Percentiles rank a stretch among this genome's conserved stretches.
phyloP scores from a whole-genome alignment of 2,329 filamentous ascomycete species.

The Ascochyta viciae-villosae region DNA sequence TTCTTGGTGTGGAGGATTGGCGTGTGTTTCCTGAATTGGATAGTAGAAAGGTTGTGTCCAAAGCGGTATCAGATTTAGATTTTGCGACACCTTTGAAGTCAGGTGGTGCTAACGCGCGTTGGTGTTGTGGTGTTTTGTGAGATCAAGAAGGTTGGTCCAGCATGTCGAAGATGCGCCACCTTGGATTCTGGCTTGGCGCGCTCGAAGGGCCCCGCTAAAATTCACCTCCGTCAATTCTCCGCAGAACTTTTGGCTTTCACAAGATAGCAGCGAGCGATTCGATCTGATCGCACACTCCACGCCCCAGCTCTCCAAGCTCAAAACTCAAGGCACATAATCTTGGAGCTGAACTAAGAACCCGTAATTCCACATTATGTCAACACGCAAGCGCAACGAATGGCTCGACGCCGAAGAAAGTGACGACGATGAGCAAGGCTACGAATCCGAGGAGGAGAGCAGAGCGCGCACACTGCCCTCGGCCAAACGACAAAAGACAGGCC shows the following conservation, averaged over 20 bases:
- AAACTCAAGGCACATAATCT: neutral
- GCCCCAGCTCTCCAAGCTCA: neutral
- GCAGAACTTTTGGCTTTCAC: slow-evolving; percentile 33
- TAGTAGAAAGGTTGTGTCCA: no score
- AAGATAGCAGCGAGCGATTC: neutral
- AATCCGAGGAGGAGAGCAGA: slow-evolving; percentile 73
- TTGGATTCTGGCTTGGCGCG: slow-evolving; percentile 6
- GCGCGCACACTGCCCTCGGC: slow-evolving; percentile 61
- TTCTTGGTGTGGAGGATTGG: neutral
- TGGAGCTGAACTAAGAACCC: neutral
- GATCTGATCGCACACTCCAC: neutral
- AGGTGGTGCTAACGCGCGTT: no score
- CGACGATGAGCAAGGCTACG: slow-evolving; percentile 60
- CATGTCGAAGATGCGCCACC: slow-evolving; percentile 15
- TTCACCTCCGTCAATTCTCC: slow-evolving; percentile 35
- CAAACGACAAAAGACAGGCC: slow-evolving; percentile 69
- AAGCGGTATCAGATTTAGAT: neutral
- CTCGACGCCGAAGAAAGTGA: slow-evolving; percentile 61
- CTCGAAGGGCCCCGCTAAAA: slow-evolving; percentile 29
- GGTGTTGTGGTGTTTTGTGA: neutral
- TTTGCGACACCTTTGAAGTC: neutral
- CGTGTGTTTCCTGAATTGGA: no score
- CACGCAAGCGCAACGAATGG: slow-evolving; percentile 75
- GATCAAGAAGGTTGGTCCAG: slow-evolving; percentile 10
- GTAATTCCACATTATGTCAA: slow-evolving; percentile 60